Conservation (phyloP, 1,284 basidiomycete species). For the Prillingera fragicola region DNA sequence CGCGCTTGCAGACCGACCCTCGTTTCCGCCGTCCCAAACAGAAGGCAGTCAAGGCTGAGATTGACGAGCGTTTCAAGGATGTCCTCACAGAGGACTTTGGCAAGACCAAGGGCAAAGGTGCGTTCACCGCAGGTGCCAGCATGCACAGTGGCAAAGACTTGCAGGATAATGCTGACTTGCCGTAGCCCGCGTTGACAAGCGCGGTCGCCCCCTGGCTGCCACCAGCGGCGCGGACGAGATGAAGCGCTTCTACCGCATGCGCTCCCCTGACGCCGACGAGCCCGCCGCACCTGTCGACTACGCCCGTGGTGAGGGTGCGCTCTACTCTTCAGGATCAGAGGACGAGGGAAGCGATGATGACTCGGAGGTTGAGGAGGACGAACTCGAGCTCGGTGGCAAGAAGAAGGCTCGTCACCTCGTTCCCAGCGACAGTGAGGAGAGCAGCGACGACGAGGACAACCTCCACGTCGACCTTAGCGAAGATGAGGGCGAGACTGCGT, state of each 20-base stretch:
- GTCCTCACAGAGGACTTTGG: constrained; percentile 57
- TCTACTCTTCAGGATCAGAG: constrained; percentile 74
- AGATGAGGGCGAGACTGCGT: constrained; percentile 50
- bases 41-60: constrained; percentile 72
- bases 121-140: no score
- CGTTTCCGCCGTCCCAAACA: constrained; percentile 81
- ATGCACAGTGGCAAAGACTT: constrained; percentile 23
- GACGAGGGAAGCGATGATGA: constrained; percentile 58
- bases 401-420: constrained; percentile 53
- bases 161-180: constrained; percentile 6
- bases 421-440: constrained; percentile 34
- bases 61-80: constrained; percentile 90
- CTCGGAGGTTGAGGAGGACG: constrained; percentile 44
- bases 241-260: constrained; percentile 73
- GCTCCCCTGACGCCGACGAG: constrained; percentile 29
- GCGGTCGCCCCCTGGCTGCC: constrained; percentile 69
- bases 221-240: constrained; percentile 69
- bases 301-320: constrained; percentile 78
- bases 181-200: constrained; percentile 79
- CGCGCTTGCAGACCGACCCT: constrained; percentile 81
- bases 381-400: constrained; percentile 51
- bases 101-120: constrained; percentile 36
- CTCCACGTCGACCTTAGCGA: constrained; percentile 57
- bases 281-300: constrained; percentile 59
- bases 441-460: constrained; percentile 26